Evolutionary conservation across 1,284 basidiomycete species (phyloP).

Genomic region (Baeospora myosura): DNA sequence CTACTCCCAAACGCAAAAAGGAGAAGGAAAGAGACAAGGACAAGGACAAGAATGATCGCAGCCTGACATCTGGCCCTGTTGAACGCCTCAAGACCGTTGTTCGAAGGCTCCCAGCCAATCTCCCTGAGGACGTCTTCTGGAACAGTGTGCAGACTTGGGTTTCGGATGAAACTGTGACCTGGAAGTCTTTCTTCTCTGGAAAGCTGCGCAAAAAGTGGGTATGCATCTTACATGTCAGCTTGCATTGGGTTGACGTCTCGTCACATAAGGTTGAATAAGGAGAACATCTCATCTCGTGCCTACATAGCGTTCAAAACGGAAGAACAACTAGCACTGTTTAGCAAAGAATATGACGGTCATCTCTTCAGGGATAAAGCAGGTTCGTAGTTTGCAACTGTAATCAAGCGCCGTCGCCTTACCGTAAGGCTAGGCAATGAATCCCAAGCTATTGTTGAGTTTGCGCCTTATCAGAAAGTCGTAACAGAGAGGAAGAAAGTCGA

Average conservation of each 20-base stretch:
- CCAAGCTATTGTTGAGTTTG: constrained; percentile 87
- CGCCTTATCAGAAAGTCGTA: constrained; percentile 85
- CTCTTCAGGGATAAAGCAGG: constrained; percentile 88
- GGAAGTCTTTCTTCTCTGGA: constrained; percentile 64
- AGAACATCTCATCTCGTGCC: constrained; percentile 80
- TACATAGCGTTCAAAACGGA: constrained; percentile 85
- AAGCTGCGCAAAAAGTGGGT: constrained; percentile 68
- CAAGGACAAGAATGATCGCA: constrained; percentile 15
- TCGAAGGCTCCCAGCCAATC: constrained; percentile 82
- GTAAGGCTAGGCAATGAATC: constrained; percentile 68
- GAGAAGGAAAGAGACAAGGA: constrained; percentile 22
- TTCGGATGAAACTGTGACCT: constrained; percentile 60
- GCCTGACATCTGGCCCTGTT: constrained; percentile 14
- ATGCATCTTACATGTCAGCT: background rate
- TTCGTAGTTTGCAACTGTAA: constrained; percentile 28
- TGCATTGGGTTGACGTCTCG: background rate
- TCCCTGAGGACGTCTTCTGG: constrained; percentile 94
- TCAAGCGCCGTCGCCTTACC: background rate
- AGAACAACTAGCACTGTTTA: constrained; percentile 69
- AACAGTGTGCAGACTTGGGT: constrained; percentile 83
- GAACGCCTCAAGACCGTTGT: constrained; percentile 86
- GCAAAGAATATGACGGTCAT: constrained; percentile 86
- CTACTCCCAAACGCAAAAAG: constrained; percentile 25
- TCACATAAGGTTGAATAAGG: constrained; percentile 73
- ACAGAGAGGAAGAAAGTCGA: constrained; percentile 69